Evolutionary conservation across 192 early-diverging fungal species (phyloP).

Genomic region (Cetraspora pellucida): DNA sequence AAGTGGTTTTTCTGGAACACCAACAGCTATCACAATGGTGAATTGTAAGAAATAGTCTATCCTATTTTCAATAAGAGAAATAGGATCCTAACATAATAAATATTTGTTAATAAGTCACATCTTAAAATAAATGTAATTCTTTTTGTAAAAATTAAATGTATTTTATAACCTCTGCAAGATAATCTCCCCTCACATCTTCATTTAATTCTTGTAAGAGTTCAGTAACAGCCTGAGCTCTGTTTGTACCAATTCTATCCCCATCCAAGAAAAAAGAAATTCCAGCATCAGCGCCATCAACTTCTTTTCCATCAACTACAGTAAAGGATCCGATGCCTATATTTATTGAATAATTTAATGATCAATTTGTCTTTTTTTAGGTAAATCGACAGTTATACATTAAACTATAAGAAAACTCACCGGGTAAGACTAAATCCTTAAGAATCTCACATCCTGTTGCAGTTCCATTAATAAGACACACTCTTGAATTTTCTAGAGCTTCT

Average conservation of each 20-base stretch:
- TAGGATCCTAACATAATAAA: constrained; percentile 41
- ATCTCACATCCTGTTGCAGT: constrained; percentile 85
- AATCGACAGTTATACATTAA: not conserved
- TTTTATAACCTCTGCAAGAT: constrained; percentile 60
- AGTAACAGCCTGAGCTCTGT: constrained; percentile 63
- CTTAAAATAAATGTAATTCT: no score
- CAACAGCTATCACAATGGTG: constrained; percentile 76
- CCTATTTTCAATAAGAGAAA: constrained; percentile 47
- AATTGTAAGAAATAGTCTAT: constrained; percentile 69
- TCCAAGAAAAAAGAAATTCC: constrained; percentile 95
- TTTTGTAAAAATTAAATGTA: not conserved
- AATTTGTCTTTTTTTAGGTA: not conserved
- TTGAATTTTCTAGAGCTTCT: constrained; percentile 77
- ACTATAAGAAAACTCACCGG: constrained; percentile 64
- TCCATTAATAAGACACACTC: constrained; percentile 83
- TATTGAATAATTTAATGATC: not conserved
- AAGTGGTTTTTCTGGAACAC: constrained; percentile 57
- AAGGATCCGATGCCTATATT: constrained; percentile 83
- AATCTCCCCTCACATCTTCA: constrained; percentile 73
- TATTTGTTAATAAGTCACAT: not conserved
- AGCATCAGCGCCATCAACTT: constrained; percentile 68
- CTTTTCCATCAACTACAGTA: constrained; percentile 76
- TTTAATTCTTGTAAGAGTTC: constrained; percentile 84
- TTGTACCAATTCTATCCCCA: constrained; percentile 59
- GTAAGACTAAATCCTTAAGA: constrained; percentile 94